A percentile compares a stretch with the other conserved stretches of the same genome.
Evolutionary conservation across 371 early-diverging fungal genomes (phyloP).

Genomic region (Mortierella sp.): DNA sequence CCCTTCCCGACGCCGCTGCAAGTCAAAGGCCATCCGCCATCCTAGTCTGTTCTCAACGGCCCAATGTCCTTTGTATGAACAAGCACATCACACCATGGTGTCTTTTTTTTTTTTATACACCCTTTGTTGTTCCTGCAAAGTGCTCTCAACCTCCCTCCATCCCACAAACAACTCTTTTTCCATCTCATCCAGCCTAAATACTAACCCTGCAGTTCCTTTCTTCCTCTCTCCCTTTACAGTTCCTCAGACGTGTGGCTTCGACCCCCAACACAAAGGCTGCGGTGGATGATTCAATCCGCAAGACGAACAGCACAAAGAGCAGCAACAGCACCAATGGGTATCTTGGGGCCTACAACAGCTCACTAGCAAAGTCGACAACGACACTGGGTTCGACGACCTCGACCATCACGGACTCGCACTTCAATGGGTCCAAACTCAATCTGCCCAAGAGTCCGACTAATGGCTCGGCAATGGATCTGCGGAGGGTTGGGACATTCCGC

Average conservation of each 20-base stretch:
- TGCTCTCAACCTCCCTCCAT: no score
- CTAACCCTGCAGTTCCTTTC: background rate
- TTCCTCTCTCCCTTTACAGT: slow-evolving; percentile 15
- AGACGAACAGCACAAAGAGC: slow-evolving; percentile 21
- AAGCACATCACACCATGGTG: background rate
- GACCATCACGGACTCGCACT: slow-evolving; percentile 14
- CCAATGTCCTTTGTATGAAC: slow-evolving; percentile 10
- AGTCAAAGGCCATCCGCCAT: no score
- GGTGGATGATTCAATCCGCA: slow-evolving; percentile 26
- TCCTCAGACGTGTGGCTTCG: slow-evolving; percentile 69
- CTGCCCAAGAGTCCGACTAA: slow-evolving; percentile 34
- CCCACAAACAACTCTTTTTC: background rate
- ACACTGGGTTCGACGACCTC: slow-evolving; percentile 39
- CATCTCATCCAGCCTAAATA: slow-evolving; percentile 2
- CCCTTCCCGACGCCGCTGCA: no score
- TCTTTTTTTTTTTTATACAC: background rate
- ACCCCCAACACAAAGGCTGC: slow-evolving; percentile 64
- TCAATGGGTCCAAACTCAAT: slow-evolving; percentile 29
- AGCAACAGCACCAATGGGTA: slow-evolving; percentile 31
- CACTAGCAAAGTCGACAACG: slow-evolving; percentile 37
- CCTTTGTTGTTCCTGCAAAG: no score
- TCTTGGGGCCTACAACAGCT: slow-evolving; percentile 30
- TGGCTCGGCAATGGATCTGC: slow-evolving; percentile 34
- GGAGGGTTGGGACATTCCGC: slow-evolving; percentile 28
- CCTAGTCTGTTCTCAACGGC: slow-evolving; percentile 1